Evolutionary conservation across 2,329 filamentous ascomycete species (phyloP).

Genomic region (Aspergillus flavus): DNA sequence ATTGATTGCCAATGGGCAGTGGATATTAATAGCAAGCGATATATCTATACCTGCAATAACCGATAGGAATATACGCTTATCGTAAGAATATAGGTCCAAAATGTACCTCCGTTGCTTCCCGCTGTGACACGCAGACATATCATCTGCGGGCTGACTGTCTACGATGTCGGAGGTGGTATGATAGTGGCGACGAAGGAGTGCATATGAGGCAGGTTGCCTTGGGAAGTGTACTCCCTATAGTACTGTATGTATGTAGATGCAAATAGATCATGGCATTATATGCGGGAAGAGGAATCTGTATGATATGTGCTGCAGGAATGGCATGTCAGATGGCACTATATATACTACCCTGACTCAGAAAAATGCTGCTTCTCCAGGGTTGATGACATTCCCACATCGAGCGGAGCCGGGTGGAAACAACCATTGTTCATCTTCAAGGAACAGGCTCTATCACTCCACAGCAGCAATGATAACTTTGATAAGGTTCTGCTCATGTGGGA

Average conservation of each 20-base stretch:
- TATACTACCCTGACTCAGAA: not conserved
- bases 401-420: conserved; percentile 25
- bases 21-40: not conserved
- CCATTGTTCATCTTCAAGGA: conserved; percentile 21
- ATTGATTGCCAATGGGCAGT: not conserved
- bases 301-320: not conserved
- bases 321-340: not conserved
- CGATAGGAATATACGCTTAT: not conserved
- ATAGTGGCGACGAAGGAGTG: not conserved
- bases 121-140: conserved; percentile 6
- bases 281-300: not conserved
- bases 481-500: conserved; percentile 28
- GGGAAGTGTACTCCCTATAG: not conserved
- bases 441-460: conserved; percentile 23
- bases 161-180: conserved; percentile 1
- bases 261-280: not conserved
- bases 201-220: conserved; percentile 5
- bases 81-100: conserved; percentile 1
- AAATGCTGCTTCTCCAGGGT: not conserved
- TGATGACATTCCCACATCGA: conserved; percentile 10
- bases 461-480: conserved; percentile 26
- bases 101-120: conserved; percentile 9
- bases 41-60: not conserved
- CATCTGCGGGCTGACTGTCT: conserved; percentile 1
- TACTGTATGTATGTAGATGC: not conserved